A percentile compares a stretch with the other conserved stretches of the same genome.
Evolutionary conservation across 805 yeast species (phyloP).

Genomic region (Candida ipomoeae): DNA sequence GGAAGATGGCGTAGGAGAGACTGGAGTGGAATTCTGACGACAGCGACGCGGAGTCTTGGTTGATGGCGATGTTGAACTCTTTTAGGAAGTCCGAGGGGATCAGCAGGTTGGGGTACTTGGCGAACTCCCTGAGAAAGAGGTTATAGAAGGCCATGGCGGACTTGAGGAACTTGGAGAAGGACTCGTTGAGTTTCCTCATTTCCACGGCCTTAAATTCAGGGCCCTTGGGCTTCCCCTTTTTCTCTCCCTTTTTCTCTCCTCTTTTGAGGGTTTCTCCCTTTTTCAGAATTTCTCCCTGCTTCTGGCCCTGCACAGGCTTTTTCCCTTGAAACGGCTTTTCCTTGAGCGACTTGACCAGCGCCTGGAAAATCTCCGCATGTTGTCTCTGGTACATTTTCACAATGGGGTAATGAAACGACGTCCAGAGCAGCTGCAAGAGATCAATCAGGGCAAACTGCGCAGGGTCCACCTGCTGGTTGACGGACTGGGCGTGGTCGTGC

Average conservation of each 20-base stretch:
- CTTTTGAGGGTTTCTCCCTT: constrained; percentile 9
- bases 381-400: constrained; percentile 51
- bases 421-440: constrained; percentile 50
- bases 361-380: constrained; percentile 25
- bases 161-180: constrained; percentile 46
- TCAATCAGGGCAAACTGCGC: constrained; percentile 36
- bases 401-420: constrained; percentile 59
- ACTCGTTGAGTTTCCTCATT: constrained; percentile 51
- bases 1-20: constrained; percentile 11
- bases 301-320: too few species aligned
- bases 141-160: constrained; percentile 47
- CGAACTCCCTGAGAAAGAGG: constrained; percentile 37
- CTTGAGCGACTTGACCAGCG: constrained; percentile 17
- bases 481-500: neutral
- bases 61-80: constrained; percentile 22
- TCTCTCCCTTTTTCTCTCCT: constrained; percentile 6
- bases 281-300: neutral
- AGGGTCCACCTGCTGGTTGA: constrained; percentile 8
- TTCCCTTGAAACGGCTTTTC: neutral
- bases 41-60: neutral
- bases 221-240: constrained; percentile 7
- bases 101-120: constrained; percentile 33
- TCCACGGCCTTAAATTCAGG: constrained; percentile 41
- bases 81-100: constrained; percentile 30
- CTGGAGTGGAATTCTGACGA: constrained; percentile 13